Percentiles rank a stretch among this genome's conserved stretches.
These are phyloP conservation scores for Albugo candida DNA, from an alignment of 352 stramenopile species.

Conservation along the genomic window DNA sequence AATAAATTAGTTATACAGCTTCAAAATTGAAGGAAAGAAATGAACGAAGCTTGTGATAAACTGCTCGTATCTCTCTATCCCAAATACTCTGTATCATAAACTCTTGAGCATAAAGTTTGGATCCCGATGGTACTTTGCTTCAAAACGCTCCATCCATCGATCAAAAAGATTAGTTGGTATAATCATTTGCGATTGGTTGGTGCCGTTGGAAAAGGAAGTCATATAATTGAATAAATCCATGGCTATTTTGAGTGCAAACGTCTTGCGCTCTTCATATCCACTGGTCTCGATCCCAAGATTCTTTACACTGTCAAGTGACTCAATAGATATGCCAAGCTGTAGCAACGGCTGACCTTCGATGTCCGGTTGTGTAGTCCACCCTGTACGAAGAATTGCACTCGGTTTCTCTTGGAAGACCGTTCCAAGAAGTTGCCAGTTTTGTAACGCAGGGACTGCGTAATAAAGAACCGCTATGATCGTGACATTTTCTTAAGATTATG, in stretches of 20 bases:
- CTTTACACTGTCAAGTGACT: slow-evolving; percentile 50
- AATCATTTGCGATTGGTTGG: slow-evolving; percentile 57
- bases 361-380: slow-evolving; percentile 40
- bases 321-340: slow-evolving; percentile 49
- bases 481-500: background rate
- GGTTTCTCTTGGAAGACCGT: slow-evolving; percentile 52
- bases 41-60: background rate
- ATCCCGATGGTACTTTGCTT: slow-evolving; percentile 69
- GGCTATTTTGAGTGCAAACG: slow-evolving; percentile 83
- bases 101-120: slow-evolving; percentile 86
- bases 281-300: slow-evolving; percentile 53
- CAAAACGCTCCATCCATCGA: slow-evolving; percentile 81
- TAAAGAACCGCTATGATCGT: slow-evolving; percentile 27
- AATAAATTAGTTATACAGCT: background rate
- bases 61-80: too few species aligned
- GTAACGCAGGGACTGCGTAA: slow-evolving; percentile 37
- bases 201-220: slow-evolving; percentile 68
- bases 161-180: slow-evolving; percentile 85
- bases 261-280: slow-evolving; percentile 38
- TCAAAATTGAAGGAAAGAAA: background rate
- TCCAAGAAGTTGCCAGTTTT: slow-evolving; percentile 55
- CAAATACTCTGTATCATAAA: background rate
- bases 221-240: slow-evolving; percentile 86
- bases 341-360: slow-evolving; percentile 29
- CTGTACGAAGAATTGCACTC: slow-evolving; percentile 44